Percentiles rank a stretch among this genome's conserved stretches.
Evolutionary conservation across 208 protist genomes (phyloP).

Genomic region (Leishmania amazonensis): DNA sequence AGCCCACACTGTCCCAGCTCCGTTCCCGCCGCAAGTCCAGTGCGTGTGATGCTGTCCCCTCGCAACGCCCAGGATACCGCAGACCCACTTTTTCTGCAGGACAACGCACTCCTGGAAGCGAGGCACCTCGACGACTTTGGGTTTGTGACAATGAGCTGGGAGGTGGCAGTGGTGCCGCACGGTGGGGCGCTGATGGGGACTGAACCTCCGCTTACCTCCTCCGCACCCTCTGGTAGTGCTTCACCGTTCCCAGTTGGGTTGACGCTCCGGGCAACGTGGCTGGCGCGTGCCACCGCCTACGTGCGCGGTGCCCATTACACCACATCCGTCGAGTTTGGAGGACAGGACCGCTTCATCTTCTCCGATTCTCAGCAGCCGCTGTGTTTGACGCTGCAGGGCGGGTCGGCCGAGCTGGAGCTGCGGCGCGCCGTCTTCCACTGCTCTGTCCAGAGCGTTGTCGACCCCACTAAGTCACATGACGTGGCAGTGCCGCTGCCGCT

Average conservation of each 20-base stretch:
- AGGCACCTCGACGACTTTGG: conserved; percentile 82
- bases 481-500: conserved; percentile 64
- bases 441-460: conserved; percentile 57
- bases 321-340: conserved; percentile 80
- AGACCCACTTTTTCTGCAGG: conserved; percentile 61
- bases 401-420: conserved; percentile 18
- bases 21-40: conserved; percentile 28
- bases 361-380: conserved; percentile 31
- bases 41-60: conserved; percentile 81
- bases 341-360: conserved; percentile 42
- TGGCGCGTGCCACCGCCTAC: conserved; percentile 44
- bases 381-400: conserved; percentile 34
- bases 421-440: conserved; percentile 61
- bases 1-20: conserved; percentile 60
- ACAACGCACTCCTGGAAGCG: conserved; percentile 52
- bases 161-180: conserved; percentile 59
- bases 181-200: conserved; percentile 52
- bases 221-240: background rate
- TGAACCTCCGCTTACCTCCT: background rate
- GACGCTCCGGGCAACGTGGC: conserved; percentile 71
- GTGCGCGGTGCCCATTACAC: conserved; percentile 58
- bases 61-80: conserved; percentile 62
- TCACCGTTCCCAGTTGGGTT: conserved; percentile 66
- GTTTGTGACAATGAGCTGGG: conserved; percentile 76
- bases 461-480: conserved; percentile 48